phyloP scores from a whole-genome alignment of 805 yeast genomes.

The Pichia eremophila region DNA sequence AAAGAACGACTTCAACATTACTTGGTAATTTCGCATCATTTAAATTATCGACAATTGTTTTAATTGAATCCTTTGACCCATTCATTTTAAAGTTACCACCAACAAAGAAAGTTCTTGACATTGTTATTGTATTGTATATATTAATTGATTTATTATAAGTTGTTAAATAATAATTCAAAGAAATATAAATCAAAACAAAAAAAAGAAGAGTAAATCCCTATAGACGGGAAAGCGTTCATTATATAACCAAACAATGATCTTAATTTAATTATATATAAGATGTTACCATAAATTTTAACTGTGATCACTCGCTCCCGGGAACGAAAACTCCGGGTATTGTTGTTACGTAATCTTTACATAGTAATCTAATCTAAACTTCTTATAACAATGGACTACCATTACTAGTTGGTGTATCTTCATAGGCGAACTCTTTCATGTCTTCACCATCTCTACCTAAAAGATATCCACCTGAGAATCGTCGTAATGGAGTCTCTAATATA shows the following conservation, averaged over 20 bases:
- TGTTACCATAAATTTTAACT: no score
- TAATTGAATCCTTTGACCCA: slow-evolving; percentile 83
- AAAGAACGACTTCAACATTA: slow-evolving; percentile 84
- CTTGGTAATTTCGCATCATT: slow-evolving; percentile 69
- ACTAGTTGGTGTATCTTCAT: neutral
- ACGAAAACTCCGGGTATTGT: neutral
- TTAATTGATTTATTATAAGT: neutral
- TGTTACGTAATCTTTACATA: no score
- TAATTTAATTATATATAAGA: no score
- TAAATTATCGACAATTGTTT: slow-evolving; percentile 72
- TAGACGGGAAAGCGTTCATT: no score
- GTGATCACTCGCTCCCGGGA: neutral
- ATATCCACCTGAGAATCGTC: neutral
- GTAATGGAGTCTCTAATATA: slow-evolving; percentile 10
- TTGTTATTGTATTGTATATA: neutral
- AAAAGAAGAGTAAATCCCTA: neutral
- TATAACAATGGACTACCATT: no score
- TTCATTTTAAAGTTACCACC: slow-evolving; percentile 99
- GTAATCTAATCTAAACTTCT: no score
- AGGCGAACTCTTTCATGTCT: neutral
- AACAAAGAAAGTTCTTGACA: slow-evolving; percentile 61
- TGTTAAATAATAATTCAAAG: neutral
- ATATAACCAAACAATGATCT: no score
- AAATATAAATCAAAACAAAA: neutral
- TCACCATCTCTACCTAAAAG: neutral